Evolutionary conservation across 495 filamentous ascomycete genomes (phyloP), one percentile per base, ranked within the genome.

Genomic region (Talaromyces proteolyticus): DNA sequence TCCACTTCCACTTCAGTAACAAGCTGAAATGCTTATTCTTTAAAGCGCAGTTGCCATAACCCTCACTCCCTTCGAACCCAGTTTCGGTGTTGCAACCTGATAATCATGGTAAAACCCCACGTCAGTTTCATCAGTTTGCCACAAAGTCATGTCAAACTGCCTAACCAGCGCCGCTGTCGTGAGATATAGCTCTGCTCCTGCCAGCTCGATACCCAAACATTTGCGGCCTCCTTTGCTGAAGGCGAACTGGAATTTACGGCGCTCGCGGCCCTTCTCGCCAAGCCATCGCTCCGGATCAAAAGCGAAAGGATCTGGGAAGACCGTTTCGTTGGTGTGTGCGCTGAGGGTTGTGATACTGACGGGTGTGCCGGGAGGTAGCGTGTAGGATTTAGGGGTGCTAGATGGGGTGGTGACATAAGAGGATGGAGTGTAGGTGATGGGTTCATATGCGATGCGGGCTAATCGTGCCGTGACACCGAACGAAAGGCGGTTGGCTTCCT

Each of bases 401-500:
- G 29, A n/a, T n/a, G 42, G 24, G 26, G 42, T 18, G 10, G 23
- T 36, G 52, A 26, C 53, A 26, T 55, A 51, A 8, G 37, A 11
- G 3, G 58, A 61, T 1, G 58, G 58, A 3, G 50, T 56, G 44
- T 65, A 66, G 10, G 49, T 49, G 18, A 66, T 29, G 41, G 49
- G 19, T 21, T 64, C 70, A 11, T 59, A 59, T 0, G 66, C 60
- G 21, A 72, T 59, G 19, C 69, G 62, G 16, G 51, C 38, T 6
- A 53, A 26, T 38, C 58, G 54, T 4, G 47, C 45, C 8, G 63
- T 57, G 18, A 61, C 62, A 14, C 70, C 73, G 24, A 67, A 71
- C 0, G 65, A 67, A 14, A 76, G 60, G 11, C 74, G 63, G 18
- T 73, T 53, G 1, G 62, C 64, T 52, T 77, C 73, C 42, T 69